Conservation (phyloP, 768 basidiomycete genomes). For the Boletellus emodensis region DNA sequence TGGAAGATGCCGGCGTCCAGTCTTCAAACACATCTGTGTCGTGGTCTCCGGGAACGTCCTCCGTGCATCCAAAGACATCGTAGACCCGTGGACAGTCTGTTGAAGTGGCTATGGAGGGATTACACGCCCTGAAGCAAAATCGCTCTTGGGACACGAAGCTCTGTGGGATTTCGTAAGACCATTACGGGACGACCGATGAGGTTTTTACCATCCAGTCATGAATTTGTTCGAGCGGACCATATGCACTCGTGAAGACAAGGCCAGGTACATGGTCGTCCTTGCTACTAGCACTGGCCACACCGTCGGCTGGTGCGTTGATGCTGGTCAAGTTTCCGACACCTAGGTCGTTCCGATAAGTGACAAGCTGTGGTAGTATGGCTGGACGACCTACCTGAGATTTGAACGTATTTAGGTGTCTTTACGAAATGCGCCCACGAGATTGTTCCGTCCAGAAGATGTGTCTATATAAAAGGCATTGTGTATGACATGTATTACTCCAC, state of each 20-base stretch:
- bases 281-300: slow-evolving; percentile 55
- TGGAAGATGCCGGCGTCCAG: slow-evolving; percentile 55
- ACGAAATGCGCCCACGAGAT: slow-evolving; percentile 66
- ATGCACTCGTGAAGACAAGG: slow-evolving; percentile 71
- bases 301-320: slow-evolving; percentile 59
- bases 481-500: neutral
- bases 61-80: slow-evolving; percentile 52
- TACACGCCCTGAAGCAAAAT: slow-evolving; percentile 75
- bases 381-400: slow-evolving; percentile 50
- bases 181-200: slow-evolving; percentile 2
- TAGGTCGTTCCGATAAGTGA: slow-evolving; percentile 33
- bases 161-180: slow-evolving; percentile 31
- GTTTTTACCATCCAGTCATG: slow-evolving; percentile 66
- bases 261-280: slow-evolving; percentile 61
- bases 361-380: slow-evolving; percentile 18
- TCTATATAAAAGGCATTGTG: slow-evolving; percentile 36
- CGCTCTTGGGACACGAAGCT: slow-evolving; percentile 56
- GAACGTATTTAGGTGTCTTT: slow-evolving; percentile 71
- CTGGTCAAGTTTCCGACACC: slow-evolving; percentile 62
- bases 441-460: slow-evolving; percentile 67
- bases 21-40: slow-evolving; percentile 43
- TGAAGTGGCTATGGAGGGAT: slow-evolving; percentile 46
- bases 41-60: slow-evolving; percentile 59
- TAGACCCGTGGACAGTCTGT: slow-evolving; percentile 58
- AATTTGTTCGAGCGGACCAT: slow-evolving; percentile 53